Conservation (phyloP, 2,329 filamentous ascomycete species). For the Tolypocladium nubicola region DNA sequence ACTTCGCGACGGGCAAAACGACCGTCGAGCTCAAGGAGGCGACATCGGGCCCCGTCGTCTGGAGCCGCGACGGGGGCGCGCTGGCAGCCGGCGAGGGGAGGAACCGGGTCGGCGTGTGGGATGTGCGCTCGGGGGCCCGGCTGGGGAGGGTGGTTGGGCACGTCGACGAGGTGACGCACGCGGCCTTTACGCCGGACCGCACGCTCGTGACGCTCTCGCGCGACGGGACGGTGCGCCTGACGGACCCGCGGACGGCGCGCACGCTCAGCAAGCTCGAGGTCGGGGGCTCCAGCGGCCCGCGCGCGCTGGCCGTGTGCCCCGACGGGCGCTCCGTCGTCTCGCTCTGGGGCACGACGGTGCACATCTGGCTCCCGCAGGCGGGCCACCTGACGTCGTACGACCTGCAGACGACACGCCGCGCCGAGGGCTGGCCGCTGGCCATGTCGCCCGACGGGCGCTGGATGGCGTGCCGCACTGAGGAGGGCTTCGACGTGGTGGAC, state of each 20-base stretch:
- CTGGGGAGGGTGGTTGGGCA: conserved; percentile 23
- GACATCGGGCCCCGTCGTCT: conserved; percentile 16
- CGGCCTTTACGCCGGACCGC: conserved; percentile 20
- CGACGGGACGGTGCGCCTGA: conserved; percentile 28
- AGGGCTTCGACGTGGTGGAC: conserved; percentile 30
- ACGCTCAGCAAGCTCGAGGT: conserved; percentile 27
- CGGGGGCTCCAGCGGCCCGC: conserved; percentile 17
- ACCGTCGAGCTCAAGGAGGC: conserved; percentile 19
- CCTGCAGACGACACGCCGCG: conserved; percentile 19
- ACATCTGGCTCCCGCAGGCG: conserved; percentile 23
- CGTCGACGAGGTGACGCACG: conserved; percentile 25
- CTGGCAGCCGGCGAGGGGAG: conserved; percentile 19
- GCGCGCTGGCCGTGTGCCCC: conserved; percentile 20
- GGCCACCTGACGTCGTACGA: conserved; percentile 24
- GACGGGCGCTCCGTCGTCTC: conserved; percentile 23
- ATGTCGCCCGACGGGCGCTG: conserved; percentile 27
- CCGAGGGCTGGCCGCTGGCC: conserved; percentile 29
- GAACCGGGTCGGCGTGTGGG: conserved; percentile 21
- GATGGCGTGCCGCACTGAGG: conserved; percentile 28
- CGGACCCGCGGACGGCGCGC: conserved; percentile 16
- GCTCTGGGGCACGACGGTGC: conserved; percentile 26
- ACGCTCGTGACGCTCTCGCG: conserved; percentile 23
- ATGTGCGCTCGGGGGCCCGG: conserved; percentile 14
- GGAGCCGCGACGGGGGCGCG: conserved; percentile 18
- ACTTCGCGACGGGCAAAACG: conserved; percentile 19